These are phyloP conservation scores for Setaria italica DNA, from an alignment of 202 grass and related monocot genomes.

Conservation along the genomic window DNA sequence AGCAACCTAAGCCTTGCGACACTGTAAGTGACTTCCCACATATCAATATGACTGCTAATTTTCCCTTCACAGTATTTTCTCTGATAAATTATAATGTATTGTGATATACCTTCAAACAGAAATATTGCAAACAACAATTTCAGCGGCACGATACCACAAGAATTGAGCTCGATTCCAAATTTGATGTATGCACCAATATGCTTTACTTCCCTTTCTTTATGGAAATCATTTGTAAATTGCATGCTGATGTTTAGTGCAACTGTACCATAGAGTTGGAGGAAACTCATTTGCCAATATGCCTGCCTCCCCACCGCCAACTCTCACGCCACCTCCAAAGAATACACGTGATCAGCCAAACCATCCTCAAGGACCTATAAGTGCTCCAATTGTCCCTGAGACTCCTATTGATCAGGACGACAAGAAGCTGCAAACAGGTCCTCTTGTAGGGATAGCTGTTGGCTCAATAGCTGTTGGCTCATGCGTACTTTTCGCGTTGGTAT, in stretches of 20 bases:
- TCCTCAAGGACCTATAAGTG: conserved; percentile 47
- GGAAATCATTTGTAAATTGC: conserved; percentile 16
- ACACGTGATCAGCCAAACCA: conserved; percentile 45
- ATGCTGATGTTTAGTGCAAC: conserved; percentile 51
- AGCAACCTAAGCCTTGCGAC: conserved; percentile 73
- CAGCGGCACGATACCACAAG: conserved; percentile 82
- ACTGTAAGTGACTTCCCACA: conserved; percentile 66
- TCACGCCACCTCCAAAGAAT: conserved; percentile 50
- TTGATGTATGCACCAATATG: conserved; percentile 64
- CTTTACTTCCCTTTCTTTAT: conserved; percentile 12
- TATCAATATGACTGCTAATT: conserved; percentile 7
- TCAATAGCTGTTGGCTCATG: conserved; percentile 69
- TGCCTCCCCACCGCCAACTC: conserved; percentile 59
- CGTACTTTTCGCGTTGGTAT: conserved; percentile 60
- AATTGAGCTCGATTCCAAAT: conserved; percentile 79
- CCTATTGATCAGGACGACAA: conserved; percentile 54
- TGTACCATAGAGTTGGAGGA: conserved; percentile 74
- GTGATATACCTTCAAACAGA: conserved; percentile 55
- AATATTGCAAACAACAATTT: conserved; percentile 96
- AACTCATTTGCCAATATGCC: conserved; percentile 81
- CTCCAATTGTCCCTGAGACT: conserved; percentile 42
- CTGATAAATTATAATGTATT: conserved; percentile 26
- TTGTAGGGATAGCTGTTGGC: conserved; percentile 68
- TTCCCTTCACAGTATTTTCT: neutral
- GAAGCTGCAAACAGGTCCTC: conserved; percentile 64